Percentiles rank a stretch among this genome's conserved stretches.
Conservation (phyloP, 176 grass and related monocot species). For the Avena eriantha region DNA sequence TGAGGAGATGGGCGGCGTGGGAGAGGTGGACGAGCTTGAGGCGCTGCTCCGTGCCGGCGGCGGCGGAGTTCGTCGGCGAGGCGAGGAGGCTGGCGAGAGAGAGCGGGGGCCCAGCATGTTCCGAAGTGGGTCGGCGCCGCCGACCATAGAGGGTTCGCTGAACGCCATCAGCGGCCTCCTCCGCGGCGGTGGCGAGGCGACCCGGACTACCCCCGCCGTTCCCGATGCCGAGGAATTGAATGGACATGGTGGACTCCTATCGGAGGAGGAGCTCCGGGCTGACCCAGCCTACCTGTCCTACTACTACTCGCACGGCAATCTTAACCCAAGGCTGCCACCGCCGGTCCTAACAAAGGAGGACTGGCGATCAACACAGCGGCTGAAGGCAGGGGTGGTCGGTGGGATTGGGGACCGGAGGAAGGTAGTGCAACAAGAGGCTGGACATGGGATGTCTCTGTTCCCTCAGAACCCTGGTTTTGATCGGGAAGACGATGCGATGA, state of each 20-base stretch:
- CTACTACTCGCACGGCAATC: slow-evolving; percentile 93
- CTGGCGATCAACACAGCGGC: slow-evolving; percentile 80
- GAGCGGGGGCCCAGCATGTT: slow-evolving; percentile 77
- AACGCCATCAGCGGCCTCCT: slow-evolving; percentile 66
- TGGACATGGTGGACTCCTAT: slow-evolving; percentile 49
- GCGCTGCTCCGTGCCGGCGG: slow-evolving; percentile 52
- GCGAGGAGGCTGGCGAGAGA: slow-evolving; percentile 53
- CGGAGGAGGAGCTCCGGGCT: slow-evolving; percentile 77
- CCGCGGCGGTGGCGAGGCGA: slow-evolving; percentile 31
- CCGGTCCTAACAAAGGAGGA: slow-evolving; percentile 92
- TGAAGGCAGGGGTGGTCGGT: slow-evolving; percentile 63
- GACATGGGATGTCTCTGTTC: slow-evolving; percentile 61
- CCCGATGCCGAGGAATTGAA: slow-evolving; percentile 52
- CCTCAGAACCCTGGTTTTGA: slow-evolving; percentile 59
- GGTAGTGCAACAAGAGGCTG: slow-evolving; percentile 38
- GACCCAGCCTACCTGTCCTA: slow-evolving; percentile 84
- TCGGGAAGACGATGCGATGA: slow-evolving; percentile 45
- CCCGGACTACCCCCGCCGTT: slow-evolving; percentile 34
- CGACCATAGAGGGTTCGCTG: slow-evolving; percentile 87
- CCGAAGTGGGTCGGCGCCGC: slow-evolving; percentile 90
- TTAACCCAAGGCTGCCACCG: slow-evolving; percentile 87
- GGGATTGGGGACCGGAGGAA: slow-evolving; percentile 86
- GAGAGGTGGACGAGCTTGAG: slow-evolving; percentile 65
- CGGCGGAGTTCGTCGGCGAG: slow-evolving; percentile 53
- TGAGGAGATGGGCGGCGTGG: slow-evolving; percentile 49